Base-by-base conservation (phyloP, 768 basidiomycete species). In the Mycena vulgaris region DNA sequence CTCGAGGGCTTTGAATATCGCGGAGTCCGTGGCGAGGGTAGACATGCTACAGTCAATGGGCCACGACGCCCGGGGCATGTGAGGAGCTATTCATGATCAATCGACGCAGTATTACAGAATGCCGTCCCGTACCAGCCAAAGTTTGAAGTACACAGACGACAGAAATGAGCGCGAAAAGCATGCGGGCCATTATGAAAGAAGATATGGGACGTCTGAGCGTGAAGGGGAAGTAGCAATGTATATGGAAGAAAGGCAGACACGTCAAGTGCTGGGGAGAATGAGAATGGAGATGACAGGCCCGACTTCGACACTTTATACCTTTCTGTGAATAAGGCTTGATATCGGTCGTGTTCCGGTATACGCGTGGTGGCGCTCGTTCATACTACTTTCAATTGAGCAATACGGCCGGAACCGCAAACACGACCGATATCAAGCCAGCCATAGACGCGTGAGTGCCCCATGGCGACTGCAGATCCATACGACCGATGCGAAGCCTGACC, bases 261-360 rank as follows among this genome's bases (percentile, higher is more conserved):
- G 55, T 56, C 55, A 56, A 56, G 55, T 56, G 55, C 55, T 56
- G 55, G 55, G 23, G 55, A 25, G 55, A 56, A 56, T 56, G 55
- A 56, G 55, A 56, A 56, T 56, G 37, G 17, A 27, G 55, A 56
- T 56, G 23, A 56, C 35, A n/a, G n/a, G n/a, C n/a, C n/a, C n/a
- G n/a, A n/a, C n/a, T n/a, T n/a, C n/a, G 27, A 10, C 25, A 51
- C 10, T 30, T 39, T n/a, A 9, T 3, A 30, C 11, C 7, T 14
- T 11, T 27, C 5, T 27, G 17, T 51, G 27, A 14, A 19, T 55
- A 3, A 17, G 53, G 53, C 53, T 55, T 55, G 53, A 55, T 55
- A 55, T 55, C 33, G 53, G 33, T 55, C 53, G 53, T 55, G 53
- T 30, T 33, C 37, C n/a, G 5, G 35, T 27, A 39, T 23, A 25